Conservation (phyloP, 106 monocot species). For the Allium fistulosum region DNA sequence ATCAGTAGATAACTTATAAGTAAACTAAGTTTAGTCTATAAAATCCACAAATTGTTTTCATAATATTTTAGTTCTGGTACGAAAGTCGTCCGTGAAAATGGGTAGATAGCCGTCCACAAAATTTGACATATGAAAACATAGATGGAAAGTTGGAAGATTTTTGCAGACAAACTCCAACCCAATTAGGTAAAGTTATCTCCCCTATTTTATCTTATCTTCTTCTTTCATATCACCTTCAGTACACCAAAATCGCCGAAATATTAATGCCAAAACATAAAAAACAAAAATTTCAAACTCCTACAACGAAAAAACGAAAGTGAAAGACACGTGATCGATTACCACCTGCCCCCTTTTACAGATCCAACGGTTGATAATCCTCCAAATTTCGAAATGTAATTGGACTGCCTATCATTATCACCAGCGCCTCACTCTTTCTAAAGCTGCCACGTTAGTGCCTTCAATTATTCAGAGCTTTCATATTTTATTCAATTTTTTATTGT, state of each 20-base stretch:
- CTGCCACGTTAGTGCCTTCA: conserved; percentile 1
- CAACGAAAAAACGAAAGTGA: not conserved
- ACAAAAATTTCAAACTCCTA: not conserved
- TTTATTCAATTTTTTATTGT: not conserved
- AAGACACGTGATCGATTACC: not conserved
- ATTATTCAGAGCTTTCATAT: not conserved
- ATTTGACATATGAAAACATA: no score
- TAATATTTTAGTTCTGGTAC: no score
- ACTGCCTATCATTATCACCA: not conserved
- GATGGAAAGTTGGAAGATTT: no score
- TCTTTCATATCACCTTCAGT: not conserved
- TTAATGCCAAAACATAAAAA: not conserved
- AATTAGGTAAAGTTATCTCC: not conserved
- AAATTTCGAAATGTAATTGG: not conserved
- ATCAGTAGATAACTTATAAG: no score
- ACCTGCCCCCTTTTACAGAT: not conserved
- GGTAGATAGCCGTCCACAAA: no score
- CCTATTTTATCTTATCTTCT: conserved; percentile 1
- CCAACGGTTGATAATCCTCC: conserved; percentile 3
- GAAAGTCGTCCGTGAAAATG: no score
- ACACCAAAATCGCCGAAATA: not conserved
- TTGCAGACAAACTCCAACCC: no score
- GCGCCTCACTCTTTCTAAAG: not conserved
- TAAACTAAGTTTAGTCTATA: no score
- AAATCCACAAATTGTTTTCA: no score